These are phyloP conservation scores for Apiotrichum siamense DNA, from an alignment of 1,284 basidiomycete species.

Conservation along the genomic window DNA sequence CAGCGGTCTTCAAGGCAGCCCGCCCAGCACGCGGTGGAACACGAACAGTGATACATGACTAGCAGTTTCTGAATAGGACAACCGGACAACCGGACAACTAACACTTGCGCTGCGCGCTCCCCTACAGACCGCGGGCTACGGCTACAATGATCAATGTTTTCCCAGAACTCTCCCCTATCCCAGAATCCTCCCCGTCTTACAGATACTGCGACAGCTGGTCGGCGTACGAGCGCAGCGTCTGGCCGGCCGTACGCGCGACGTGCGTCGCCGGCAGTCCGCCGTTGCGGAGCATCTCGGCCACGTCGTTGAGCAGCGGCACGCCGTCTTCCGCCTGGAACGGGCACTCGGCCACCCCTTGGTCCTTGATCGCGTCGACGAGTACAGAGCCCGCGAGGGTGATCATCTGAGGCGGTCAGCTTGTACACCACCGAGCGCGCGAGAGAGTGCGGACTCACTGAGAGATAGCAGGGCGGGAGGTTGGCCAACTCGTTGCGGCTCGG, in stretches of 20 bases:
- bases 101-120: no score
- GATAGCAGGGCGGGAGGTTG: constrained; percentile 30
- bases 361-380: constrained; percentile 17
- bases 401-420: constrained; percentile 15
- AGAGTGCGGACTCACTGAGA: constrained; percentile 20
- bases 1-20: no score
- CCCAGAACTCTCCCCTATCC: no score
- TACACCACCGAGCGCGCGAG: not conserved
- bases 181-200: no score
- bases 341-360: constrained; percentile 6
- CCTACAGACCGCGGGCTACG: no score
- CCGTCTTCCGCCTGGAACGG: constrained; percentile 13
- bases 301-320: constrained; percentile 19
- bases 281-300: constrained; percentile 23
- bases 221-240: constrained; percentile 18
- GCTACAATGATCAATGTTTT: no score
- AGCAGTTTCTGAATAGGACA: no score
- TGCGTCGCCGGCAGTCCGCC: constrained; percentile 26
- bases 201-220: constrained; percentile 12
- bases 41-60: no score
- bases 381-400: constrained; percentile 17
- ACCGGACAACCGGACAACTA: no score
- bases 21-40: no score
- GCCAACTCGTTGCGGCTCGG: constrained; percentile 17
- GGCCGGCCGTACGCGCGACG: constrained; percentile 18